Conservation (phyloP, 306 rosid species). For the Lupinus albus region DNA sequence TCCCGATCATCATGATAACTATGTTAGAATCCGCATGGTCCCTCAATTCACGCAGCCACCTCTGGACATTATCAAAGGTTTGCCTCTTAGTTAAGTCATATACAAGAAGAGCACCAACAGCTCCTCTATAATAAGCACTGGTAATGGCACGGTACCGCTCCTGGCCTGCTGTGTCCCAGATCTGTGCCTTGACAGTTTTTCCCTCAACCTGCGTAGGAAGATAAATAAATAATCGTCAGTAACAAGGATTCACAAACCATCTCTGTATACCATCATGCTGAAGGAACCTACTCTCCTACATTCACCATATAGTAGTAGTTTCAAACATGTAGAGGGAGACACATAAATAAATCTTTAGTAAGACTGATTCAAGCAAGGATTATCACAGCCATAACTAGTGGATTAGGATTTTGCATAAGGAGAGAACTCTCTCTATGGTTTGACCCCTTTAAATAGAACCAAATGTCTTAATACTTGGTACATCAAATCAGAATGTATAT, state of each 20-base stretch:
- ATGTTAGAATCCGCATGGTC: slow-evolving; percentile 98
- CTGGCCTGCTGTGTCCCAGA: slow-evolving; percentile 99
- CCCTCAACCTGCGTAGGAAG: slow-evolving; percentile 76
- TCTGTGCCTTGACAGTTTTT: slow-evolving; percentile 96
- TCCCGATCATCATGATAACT: slow-evolving; percentile 98
- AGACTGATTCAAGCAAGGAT: no score
- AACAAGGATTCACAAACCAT: background rate
- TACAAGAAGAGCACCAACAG: slow-evolving; percentile 94
- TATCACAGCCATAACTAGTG: no score
- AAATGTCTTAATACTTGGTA: no score
- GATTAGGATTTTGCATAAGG: no score
- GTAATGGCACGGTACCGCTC: slow-evolving; percentile 98
- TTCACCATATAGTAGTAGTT: background rate
- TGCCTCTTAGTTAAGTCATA: slow-evolving; percentile 93
- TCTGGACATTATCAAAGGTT: slow-evolving; percentile 89
- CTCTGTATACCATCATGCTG: background rate
- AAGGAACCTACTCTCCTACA: slow-evolving; percentile 13
- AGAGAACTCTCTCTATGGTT: no score
- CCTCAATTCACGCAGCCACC: slow-evolving; percentile 98
- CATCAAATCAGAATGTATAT: no score
- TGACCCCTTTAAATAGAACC: no score
- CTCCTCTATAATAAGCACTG: slow-evolving; percentile 98
- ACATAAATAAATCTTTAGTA: no score
- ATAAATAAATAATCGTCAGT: slow-evolving; percentile 19
- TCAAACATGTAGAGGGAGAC: no score